Evolutionary conservation across 2,329 filamentous ascomycete genomes (phyloP).

Genomic region (Ophiosphaerella herpotricha): DNA sequence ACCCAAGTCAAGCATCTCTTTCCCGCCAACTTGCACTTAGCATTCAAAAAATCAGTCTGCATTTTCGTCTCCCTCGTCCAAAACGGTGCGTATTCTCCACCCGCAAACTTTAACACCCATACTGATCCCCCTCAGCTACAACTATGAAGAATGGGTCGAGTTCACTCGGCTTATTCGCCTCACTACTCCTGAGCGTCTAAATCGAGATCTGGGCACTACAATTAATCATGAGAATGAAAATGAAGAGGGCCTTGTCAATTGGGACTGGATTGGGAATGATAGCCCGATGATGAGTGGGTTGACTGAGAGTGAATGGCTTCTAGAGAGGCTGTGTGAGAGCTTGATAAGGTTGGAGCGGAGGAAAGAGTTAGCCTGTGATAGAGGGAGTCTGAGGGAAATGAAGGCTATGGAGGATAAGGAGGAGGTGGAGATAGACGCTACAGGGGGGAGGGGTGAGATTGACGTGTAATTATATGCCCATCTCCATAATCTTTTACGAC

Average conservation of each 20-base stretch:
- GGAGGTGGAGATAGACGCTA: neutral
- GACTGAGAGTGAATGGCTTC: slow-evolving; percentile 68
- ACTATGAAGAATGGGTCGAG: slow-evolving; percentile 85
- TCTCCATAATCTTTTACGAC: too few relatives aligned
- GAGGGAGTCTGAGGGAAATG: neutral
- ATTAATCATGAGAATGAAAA: slow-evolving; percentile 50
- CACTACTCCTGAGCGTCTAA: slow-evolving; percentile 31
- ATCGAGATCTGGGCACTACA: slow-evolving; percentile 11
- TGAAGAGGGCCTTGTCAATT: slow-evolving; percentile 65
- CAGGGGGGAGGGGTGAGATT: neutral
- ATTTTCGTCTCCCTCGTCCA: slow-evolving; percentile 62
- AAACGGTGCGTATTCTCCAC: slow-evolving; percentile 48
- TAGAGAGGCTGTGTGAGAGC: slow-evolving; percentile 69
- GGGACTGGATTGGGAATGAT: slow-evolving; percentile 74
- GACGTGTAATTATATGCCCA: too few relatives aligned
- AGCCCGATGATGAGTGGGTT: slow-evolving; percentile 68
- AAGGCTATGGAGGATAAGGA: neutral
- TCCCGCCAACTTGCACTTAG: slow-evolving; percentile 67
- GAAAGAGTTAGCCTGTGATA: slow-evolving; percentile 16
- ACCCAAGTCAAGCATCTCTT: slow-evolving; percentile 56
- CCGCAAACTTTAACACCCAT: too few relatives aligned
- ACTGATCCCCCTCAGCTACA: slow-evolving; percentile 54
- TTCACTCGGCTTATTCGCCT: slow-evolving; percentile 76
- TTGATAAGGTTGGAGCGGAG: slow-evolving; percentile 50
- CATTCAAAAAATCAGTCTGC: slow-evolving; percentile 68